Base-by-base conservation (phyloP, 768 basidiomycete genomes). In the Gelatoporia subvermispora region DNA sequence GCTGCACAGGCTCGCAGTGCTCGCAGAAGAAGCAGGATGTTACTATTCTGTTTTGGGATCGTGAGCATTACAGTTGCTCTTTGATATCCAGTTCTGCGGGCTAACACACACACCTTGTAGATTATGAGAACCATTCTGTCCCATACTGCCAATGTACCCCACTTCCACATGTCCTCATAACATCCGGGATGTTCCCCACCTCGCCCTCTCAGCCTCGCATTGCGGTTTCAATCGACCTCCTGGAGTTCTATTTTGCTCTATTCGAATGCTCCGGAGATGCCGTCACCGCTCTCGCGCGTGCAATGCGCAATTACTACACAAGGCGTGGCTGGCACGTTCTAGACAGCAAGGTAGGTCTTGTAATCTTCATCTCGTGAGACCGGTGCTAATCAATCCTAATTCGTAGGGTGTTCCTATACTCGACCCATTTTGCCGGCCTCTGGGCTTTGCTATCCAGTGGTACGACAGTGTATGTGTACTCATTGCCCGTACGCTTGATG, bases 221-320 rank as follows among this genome's bases (percentile, higher is more conserved):
- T 38, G 54, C 51, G 0, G 48, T 63, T 13, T 63, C 61, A 0
- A 50, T 70, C 3, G 59, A 67, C 3, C 52, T 71, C 1, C 48
- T 71, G 0, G 51, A 64, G 1, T 70, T 71, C 44, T 71, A 69
- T 44, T 48, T 38, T 1, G 58, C 63, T 2, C 49, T 71, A 1
- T 73, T 72, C 36, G 63, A 72, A 45, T 50, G 58, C 0, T 69
- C 71, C 0, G 71, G 68, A 16, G 62, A 73, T 47, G 68, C 68
- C 3, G 54, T 71, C 36, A 59, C 62, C 35, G 66, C 57, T 1
- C 35, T 66, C 24, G 54, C 67, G 0, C 35, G 40, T 15, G 62
- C 65, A 0, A 51, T 71, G 3, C 62, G 60, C 21, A 58, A 54
- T 0, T 64, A 65, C 38, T 72, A 72, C 40, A 45, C 24, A 9